Conservation (phyloP, 1,284 basidiomycete species). For the Ustilago curta region DNA sequence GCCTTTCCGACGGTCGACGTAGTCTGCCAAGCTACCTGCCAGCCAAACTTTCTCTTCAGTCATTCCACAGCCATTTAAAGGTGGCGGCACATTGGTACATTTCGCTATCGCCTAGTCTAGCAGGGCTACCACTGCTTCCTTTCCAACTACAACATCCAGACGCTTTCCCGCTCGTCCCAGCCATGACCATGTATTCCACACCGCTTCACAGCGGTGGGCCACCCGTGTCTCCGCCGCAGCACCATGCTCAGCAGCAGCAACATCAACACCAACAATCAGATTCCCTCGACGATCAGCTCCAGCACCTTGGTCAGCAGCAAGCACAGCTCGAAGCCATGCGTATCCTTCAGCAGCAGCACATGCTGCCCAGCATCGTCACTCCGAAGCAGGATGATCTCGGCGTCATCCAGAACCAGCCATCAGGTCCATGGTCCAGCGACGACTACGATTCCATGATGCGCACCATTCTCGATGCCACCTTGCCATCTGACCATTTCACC, state of each 20-base stretch:
- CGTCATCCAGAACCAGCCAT: conserved; percentile 25
- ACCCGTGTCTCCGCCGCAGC: conserved; percentile 28
- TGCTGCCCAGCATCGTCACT: conserved; percentile 29
- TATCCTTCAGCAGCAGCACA: conserved; percentile 34
- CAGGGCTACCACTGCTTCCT: neutral
- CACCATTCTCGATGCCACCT: conserved; percentile 40
- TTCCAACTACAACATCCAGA: neutral
- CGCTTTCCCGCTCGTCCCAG: neutral
- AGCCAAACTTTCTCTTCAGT: neutral
- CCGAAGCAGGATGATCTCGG: conserved; percentile 28
- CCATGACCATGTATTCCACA: conserved; percentile 11
- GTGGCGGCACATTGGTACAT: neutral
- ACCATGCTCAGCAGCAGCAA: conserved; percentile 16
- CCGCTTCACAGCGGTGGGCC: conserved; percentile 9
- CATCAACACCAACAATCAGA: conserved; percentile 18
- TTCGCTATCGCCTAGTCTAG: no score
- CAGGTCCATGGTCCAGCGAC: conserved; percentile 45
- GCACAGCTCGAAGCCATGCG: conserved; percentile 30
- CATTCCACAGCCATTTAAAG: neutral
- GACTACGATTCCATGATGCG: conserved; percentile 55
- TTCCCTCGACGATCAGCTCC: conserved; percentile 19
- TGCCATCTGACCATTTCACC: conserved; percentile 31
- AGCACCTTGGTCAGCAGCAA: conserved; percentile 34
- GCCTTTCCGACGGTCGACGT: neutral
- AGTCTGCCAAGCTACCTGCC: neutral